phyloP scores from a whole-genome alignment of 805 yeast genomes.

The Hanseniaspora lindneri region DNA sequence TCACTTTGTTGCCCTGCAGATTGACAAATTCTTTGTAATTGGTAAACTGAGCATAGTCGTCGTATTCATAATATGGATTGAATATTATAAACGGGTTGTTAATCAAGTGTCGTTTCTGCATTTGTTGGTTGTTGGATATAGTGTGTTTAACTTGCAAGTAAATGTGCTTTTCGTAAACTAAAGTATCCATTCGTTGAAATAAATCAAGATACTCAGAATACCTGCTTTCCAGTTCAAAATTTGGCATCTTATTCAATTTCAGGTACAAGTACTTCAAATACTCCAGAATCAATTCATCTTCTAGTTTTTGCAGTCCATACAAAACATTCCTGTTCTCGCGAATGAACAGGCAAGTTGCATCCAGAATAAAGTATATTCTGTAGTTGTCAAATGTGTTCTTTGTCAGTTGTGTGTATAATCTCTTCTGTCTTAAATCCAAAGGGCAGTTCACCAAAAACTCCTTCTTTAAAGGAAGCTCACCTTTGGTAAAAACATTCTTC shows the following conservation, averaged over 20 bases:
- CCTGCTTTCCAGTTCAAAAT: constrained; percentile 30
- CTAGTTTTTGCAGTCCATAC: constrained; percentile 19
- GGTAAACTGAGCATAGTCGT: constrained; percentile 26
- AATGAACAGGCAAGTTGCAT: constrained; percentile 42
- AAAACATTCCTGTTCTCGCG: constrained; percentile 29
- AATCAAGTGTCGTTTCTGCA: constrained; percentile 78
- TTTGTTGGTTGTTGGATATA: constrained; percentile 52
- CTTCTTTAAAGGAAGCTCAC: constrained; percentile 70
- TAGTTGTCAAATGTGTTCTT: constrained; percentile 37
- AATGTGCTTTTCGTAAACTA: constrained; percentile 26
- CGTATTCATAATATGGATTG: constrained; percentile 54
- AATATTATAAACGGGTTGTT: constrained; percentile 77
- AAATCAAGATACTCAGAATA: constrained; percentile 10
- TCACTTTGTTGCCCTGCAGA: constrained; percentile 57
- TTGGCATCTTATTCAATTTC: constrained; percentile 32
- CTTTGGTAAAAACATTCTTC: constrained; percentile 46
- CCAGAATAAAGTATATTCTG: constrained; percentile 35
- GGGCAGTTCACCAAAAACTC: constrained; percentile 74
- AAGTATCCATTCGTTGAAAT: constrained; percentile 22
- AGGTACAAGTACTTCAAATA: constrained; percentile 20
- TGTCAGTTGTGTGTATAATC: constrained; percentile 36
- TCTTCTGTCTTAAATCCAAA: constrained; percentile 49
- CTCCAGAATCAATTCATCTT: background rate
- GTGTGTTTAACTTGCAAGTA: constrained; percentile 38
- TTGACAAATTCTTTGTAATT: constrained; percentile 34